Evolutionary conservation across 176 grass and related monocot species (phyloP).

Genomic region (Paspalum vaginatum): DNA sequence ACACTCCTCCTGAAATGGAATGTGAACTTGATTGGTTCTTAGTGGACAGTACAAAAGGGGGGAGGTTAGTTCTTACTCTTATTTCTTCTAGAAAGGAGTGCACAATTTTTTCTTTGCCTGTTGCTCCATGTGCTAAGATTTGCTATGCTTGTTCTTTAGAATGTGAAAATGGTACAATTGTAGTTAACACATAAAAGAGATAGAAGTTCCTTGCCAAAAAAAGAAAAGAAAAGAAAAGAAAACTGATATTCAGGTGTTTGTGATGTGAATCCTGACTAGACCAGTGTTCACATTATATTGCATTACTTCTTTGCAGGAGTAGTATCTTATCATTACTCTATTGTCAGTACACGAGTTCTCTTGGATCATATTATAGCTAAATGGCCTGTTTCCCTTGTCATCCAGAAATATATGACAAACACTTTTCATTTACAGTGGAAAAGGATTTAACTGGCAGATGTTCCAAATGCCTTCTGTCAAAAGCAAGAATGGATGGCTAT

Average conservation of each 20-base stretch:
- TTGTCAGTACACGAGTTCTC: neutral
- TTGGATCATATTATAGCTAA: slow-evolving; percentile 3
- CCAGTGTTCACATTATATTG: neutral
- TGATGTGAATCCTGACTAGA: neutral
- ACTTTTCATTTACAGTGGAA: slow-evolving; percentile 61
- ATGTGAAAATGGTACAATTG: slow-evolving; percentile 8
- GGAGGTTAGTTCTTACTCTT: slow-evolving; percentile 58
- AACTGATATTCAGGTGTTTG: neutral
- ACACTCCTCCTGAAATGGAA: slow-evolving; percentile 47
- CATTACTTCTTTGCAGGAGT: neutral
- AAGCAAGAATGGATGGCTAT: slow-evolving; percentile 83
- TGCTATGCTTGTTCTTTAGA: slow-evolving; percentile 11
- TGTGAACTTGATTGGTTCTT: slow-evolving; percentile 76
- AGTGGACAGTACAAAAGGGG: slow-evolving; percentile 81
- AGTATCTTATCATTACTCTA: neutral
- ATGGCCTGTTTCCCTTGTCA: neutral
- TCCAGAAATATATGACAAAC: neutral
- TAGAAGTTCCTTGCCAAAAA: neutral
- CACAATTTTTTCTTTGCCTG: neutral
- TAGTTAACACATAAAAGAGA: neutral
- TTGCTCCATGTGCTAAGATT: neutral
- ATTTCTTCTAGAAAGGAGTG: neutral
- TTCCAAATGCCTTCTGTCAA: slow-evolving; percentile 61
- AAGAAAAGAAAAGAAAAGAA: too few relatives aligned
- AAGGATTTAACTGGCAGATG: slow-evolving; percentile 88